A percentile compares a stretch with the other conserved stretches of the same genome.
phyloP scores from a whole-genome alignment of 2,329 filamentous ascomycete genomes.

The Aspergillus sp. region DNA sequence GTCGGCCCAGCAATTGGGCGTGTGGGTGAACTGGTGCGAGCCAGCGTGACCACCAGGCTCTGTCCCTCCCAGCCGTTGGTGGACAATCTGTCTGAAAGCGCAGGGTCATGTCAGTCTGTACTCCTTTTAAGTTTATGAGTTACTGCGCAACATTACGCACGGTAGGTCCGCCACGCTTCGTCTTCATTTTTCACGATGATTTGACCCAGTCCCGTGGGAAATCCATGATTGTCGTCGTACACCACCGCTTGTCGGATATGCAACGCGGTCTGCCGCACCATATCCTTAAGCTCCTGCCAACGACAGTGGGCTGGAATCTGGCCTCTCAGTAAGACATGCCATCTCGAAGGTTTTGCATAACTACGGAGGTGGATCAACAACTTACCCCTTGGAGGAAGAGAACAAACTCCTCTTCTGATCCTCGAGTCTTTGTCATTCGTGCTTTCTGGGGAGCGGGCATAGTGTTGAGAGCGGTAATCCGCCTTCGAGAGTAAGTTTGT shows the following conservation, averaged over 20 bases:
- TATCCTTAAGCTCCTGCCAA: conserved; percentile 47
- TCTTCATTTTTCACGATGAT: conserved; percentile 48
- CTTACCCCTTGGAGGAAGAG: conserved; percentile 45
- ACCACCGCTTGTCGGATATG: conserved; percentile 47
- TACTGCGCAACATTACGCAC: conserved; percentile 24
- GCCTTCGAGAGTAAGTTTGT: neutral
- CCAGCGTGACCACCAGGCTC: conserved; percentile 40
- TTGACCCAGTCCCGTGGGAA: conserved; percentile 44
- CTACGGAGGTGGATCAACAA: neutral
- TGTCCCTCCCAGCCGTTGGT: conserved; percentile 46
- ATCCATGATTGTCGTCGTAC: conserved; percentile 44
- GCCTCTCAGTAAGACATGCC: conserved; percentile 13
- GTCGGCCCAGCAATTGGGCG: conserved; percentile 44
- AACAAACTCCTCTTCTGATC: conserved; percentile 45
- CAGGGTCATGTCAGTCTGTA: neutral
- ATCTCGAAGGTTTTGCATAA: neutral
- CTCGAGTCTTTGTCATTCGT: conserved; percentile 29
- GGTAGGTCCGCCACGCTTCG: conserved; percentile 45
- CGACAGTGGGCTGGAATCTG: conserved; percentile 45
- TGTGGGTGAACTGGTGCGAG: conserved; percentile 41
- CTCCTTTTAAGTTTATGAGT: neutral
- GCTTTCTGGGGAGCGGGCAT: conserved; percentile 37
- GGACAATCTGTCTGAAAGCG: conserved; percentile 37
- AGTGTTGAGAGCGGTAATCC: neutral
- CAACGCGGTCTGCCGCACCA: conserved; percentile 44